A percentile compares a stretch with the other conserved stretches of the same genome.
These are phyloP conservation scores for Mortierella alpina DNA, from an alignment of 192 early-diverging fungal species.

Conservation along the genomic window DNA sequence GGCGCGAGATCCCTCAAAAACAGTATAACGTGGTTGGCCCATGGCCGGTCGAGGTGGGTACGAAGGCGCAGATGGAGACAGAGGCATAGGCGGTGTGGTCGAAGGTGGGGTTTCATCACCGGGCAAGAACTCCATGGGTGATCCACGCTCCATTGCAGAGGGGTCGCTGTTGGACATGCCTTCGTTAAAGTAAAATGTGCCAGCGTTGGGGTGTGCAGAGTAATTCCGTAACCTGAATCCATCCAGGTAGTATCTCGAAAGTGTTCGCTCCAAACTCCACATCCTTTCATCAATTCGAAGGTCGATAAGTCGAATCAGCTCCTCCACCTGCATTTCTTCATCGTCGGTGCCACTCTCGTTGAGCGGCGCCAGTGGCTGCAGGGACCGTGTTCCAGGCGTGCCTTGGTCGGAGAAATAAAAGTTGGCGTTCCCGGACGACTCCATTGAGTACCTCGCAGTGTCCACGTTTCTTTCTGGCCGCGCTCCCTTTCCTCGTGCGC, in stretches of 20 bases:
- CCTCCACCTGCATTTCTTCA: conserved; percentile 32
- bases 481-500: background rate
- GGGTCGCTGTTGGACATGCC: background rate
- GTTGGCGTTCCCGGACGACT: conserved; percentile 5
- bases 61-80: background rate
- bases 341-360: conserved; percentile 9
- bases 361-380: conserved; percentile 32
- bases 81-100: background rate
- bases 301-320: conserved; percentile 49
- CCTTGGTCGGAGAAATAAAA: conserved; percentile 48
- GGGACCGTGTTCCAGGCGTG: conserved; percentile 17
- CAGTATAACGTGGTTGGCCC: conserved; percentile 5
- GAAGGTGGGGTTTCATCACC: background rate
- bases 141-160: background rate
- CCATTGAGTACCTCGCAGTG: conserved; percentile 12
- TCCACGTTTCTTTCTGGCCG: background rate
- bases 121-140: conserved; percentile 1
- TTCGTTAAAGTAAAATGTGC: background rate
- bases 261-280: conserved; percentile 47
- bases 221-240: conserved; percentile 49
- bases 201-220: background rate
- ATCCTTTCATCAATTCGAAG: conserved; percentile 44
- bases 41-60: conserved; percentile 28
- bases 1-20: background rate
- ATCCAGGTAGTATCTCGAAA: conserved; percentile 45